Percentiles rank a stretch among this genome's conserved stretches.
Evolutionary conservation across 2,329 filamentous ascomycete species (phyloP).

Genomic region (Arthrobotrys megalospora): DNA sequence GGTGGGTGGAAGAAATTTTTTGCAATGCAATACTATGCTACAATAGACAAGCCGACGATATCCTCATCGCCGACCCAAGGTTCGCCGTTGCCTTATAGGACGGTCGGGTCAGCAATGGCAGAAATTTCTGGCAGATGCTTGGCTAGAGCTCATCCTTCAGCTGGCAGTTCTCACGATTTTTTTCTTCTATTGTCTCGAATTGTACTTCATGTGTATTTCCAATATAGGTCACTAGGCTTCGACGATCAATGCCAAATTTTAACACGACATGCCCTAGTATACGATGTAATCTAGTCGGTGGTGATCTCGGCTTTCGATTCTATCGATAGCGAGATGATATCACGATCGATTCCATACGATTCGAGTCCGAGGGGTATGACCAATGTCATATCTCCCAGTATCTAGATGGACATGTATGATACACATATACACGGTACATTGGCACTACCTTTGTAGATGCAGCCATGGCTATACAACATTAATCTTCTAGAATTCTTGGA

Average conservation of each 20-base stretch:
- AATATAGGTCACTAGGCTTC: too few species aligned
- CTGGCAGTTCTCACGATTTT: not conserved
- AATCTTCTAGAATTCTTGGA: slow-evolving; percentile 21
- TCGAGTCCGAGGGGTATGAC: not conserved
- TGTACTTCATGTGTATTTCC: too few species aligned
- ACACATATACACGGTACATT: not conserved
- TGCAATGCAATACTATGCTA: slow-evolving; percentile 8
- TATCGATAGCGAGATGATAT: too few species aligned
- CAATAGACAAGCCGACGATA: slow-evolving; percentile 49
- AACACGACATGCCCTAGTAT: too few species aligned
- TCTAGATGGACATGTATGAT: not conserved
- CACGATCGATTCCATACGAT: too few species aligned
- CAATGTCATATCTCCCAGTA: not conserved
- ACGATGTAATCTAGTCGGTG: too few species aligned
- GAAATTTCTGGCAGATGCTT: slow-evolving; percentile 30
- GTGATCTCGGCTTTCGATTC: too few species aligned
- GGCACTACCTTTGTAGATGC: not conserved
- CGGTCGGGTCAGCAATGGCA: slow-evolving; percentile 9
- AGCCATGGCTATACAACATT: too few species aligned
- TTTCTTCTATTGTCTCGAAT: too few species aligned
- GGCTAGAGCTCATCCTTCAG: slow-evolving; percentile 34
- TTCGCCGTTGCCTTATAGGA: slow-evolving; percentile 39
- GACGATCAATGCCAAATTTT: too few species aligned
- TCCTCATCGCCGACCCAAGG: slow-evolving; percentile 60
- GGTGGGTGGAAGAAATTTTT: slow-evolving; percentile 22